phyloP scores from a whole-genome alignment of 257 asterid species.

The Penstemon newberryi region DNA sequence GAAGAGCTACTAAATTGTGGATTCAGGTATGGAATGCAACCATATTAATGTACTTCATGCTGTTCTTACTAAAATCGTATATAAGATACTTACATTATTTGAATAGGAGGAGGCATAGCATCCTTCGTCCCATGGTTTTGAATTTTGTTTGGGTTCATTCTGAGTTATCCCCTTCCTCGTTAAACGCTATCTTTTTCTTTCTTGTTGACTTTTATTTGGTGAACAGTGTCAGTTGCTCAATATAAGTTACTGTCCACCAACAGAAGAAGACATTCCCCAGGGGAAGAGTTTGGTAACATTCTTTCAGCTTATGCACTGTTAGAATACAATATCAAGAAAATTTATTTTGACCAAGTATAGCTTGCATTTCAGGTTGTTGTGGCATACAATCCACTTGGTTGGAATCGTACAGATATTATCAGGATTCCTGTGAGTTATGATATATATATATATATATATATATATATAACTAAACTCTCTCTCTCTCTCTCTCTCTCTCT shows the following conservation, averaged over 20 bases:
- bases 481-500: background rate
- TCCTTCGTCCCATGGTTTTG: background rate
- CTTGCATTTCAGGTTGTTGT: constrained; percentile 59
- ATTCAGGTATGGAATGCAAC: background rate
- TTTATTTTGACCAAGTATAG: background rate
- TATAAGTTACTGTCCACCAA: constrained; percentile 80
- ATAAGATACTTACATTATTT: background rate
- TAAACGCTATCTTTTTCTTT: constrained; percentile 13
- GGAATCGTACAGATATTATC: constrained; percentile 71
- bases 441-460: background rate
- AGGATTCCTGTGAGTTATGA: constrained; percentile 65
- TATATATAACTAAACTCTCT: no score
- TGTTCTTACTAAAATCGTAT: background rate
- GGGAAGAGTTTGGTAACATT: constrained; percentile 67
- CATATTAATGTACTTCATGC: background rate
- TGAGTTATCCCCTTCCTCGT: constrained; percentile 8
- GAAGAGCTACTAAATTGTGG: background rate
- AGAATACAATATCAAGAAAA: constrained; percentile 3
- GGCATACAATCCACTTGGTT: constrained; percentile 85
- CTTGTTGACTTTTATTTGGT: constrained; percentile 14
- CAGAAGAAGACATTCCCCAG: constrained; percentile 61
- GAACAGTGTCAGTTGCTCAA: constrained; percentile 80
- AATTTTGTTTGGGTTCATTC: background rate
- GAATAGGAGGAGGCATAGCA: background rate
- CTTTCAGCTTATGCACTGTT: constrained; percentile 24